phyloP scores from a whole-genome alignment of 805 yeast species.

The Ogataea trehalophila region DNA sequence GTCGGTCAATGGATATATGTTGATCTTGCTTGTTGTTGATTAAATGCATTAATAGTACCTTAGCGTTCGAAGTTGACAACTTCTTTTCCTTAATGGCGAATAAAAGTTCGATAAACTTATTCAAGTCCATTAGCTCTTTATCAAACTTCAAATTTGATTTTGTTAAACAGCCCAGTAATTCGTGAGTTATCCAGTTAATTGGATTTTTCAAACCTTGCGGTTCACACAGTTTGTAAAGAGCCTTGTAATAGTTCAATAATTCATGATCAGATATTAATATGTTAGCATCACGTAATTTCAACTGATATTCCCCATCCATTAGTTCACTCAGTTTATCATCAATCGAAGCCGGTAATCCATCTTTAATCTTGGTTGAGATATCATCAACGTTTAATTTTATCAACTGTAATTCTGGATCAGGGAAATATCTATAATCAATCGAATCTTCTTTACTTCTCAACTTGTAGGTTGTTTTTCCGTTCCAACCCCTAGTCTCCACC shows the following conservation, averaged over 20 bases:
- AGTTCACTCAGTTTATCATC: constrained; percentile 45
- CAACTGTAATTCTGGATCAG: constrained; percentile 83
- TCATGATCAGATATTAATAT: constrained; percentile 50
- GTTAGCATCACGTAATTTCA: constrained; percentile 71
- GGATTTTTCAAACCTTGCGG: constrained; percentile 36
- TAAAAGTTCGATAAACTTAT: constrained; percentile 52
- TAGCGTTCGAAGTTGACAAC: constrained; percentile 67
- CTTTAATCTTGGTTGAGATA: constrained; percentile 33
- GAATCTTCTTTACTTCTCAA: constrained; percentile 76
- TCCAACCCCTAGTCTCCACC: constrained; percentile 88
- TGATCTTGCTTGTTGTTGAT: constrained; percentile 43
- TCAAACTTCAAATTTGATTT: constrained; percentile 40
- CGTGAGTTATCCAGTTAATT: constrained; percentile 81
- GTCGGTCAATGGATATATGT: constrained; percentile 28
- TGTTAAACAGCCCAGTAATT: constrained; percentile 64
- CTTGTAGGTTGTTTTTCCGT: constrained; percentile 62
- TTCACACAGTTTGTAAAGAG: constrained; percentile 32
- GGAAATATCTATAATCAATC: constrained; percentile 88
- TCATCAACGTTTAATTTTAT: constrained; percentile 43
- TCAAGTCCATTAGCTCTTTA: constrained; percentile 32
- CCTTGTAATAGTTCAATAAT: constrained; percentile 49
- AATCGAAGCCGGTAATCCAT: constrained; percentile 53
- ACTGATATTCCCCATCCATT: constrained; percentile 47
- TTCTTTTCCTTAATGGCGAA: constrained; percentile 38
- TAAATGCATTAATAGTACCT: constrained; percentile 56